A percentile compares a stretch with the other conserved stretches of the same genome.
phyloP scores from a whole-genome alignment of 2,329 filamentous ascomycete genomes.

The Chaetomium sp. region DNA sequence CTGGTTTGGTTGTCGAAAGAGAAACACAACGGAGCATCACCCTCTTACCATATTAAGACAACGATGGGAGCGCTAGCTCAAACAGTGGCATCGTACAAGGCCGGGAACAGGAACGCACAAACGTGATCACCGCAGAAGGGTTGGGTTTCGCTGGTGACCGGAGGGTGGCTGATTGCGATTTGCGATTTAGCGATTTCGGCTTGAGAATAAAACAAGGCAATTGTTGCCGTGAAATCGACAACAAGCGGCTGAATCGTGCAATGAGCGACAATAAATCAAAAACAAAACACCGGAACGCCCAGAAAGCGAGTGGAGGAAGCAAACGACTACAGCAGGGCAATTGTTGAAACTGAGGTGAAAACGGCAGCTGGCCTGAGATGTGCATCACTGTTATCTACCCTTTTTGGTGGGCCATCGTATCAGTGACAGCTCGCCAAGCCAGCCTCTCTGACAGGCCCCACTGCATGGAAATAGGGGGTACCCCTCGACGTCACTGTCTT shows the following conservation, averaged over 20 bases:
- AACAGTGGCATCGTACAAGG: slow-evolving; percentile 1
- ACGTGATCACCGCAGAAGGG: neutral
- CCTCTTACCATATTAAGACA: slow-evolving; percentile 12
- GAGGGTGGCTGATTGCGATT: neutral
- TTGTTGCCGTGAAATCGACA: neutral
- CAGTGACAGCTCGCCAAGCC: slow-evolving; percentile 5
- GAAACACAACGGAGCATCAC: neutral
- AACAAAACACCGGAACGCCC: neutral
- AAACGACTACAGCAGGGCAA: neutral
- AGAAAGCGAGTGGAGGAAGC: slow-evolving; percentile 10
- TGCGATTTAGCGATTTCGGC: neutral
- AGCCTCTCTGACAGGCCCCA: neutral
- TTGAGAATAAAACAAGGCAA: no score
- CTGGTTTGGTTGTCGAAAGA: no score
- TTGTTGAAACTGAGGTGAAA: neutral
- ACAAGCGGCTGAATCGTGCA: neutral
- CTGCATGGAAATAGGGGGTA: neutral
- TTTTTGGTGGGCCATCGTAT: neutral
- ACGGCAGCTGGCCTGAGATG: neutral
- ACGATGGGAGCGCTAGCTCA: slow-evolving; percentile 1
- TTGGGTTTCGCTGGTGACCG: neutral
- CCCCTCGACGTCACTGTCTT: no score
- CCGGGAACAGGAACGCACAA: neutral
- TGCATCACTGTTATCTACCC: slow-evolving; percentile 8
- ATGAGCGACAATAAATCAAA: neutral